Conservation (phyloP, 345 rosid genomes). For the Rhizophora apiculata region DNA sequence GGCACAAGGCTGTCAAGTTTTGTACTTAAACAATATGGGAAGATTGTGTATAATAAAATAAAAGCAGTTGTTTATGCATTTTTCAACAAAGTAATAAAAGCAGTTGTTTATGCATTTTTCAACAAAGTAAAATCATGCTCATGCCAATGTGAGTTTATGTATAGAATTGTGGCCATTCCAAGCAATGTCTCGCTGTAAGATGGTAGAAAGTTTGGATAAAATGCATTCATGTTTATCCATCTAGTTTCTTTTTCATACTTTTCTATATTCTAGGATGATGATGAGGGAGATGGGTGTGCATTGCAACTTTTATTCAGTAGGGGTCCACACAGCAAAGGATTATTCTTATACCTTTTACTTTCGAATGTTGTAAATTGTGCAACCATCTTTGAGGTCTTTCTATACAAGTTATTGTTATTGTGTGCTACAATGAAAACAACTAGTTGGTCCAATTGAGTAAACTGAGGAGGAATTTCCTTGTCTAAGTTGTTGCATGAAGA, state of each 20-base stretch:
- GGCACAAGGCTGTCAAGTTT: background rate
- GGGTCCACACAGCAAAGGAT: slow-evolving; percentile 25
- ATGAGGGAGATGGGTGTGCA: background rate
- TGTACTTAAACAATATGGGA: background rate
- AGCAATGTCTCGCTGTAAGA: background rate
- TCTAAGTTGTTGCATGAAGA: slow-evolving; percentile 23
- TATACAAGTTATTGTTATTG: slow-evolving; percentile 39
- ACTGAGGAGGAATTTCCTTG: background rate
- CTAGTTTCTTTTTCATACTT: background rate
- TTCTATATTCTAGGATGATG: accelerated
- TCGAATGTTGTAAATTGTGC: slow-evolving; percentile 24
- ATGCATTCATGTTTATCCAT: slow-evolving; percentile 3
- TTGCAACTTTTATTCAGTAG: slow-evolving; percentile 15
- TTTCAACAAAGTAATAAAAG: background rate
- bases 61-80: background rate
- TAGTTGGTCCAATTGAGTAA: background rate
- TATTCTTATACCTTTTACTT: slow-evolving; percentile 16
- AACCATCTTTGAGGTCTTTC: slow-evolving; percentile 9
- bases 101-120: background rate
- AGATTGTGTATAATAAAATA: slow-evolving; percentile 11
- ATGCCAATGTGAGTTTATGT: slow-evolving; percentile 10
- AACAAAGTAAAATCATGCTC: slow-evolving; percentile 10
- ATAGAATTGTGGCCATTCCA: background rate
- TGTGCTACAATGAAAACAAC: slow-evolving; percentile 26
- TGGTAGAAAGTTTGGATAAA: background rate